phyloP scores from a whole-genome alignment of 2,329 filamentous ascomycete species.

The Alternaria postmessia region DNA sequence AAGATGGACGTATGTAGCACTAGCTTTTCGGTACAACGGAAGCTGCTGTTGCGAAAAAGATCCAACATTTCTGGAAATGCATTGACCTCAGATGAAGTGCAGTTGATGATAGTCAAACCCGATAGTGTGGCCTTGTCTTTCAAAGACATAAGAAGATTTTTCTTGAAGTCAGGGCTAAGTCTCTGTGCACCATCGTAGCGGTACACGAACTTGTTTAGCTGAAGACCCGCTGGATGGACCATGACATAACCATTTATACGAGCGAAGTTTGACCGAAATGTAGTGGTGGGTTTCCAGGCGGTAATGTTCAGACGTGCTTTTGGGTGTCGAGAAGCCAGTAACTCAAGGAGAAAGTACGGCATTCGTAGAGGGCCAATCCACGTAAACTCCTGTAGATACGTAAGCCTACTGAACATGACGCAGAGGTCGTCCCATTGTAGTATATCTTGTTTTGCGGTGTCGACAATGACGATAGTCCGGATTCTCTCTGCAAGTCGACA shows the following conservation, averaged over 20 bases:
- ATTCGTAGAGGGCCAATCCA: slow-evolving; percentile 4
- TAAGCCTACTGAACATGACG: not conserved
- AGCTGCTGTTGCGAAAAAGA: not conserved
- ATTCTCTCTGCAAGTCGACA: slow-evolving; percentile 6
- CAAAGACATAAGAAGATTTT: not conserved
- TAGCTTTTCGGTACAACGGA: not conserved
- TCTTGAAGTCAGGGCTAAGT: not conserved
- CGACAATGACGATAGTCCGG: not conserved
- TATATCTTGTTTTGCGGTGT: not conserved
- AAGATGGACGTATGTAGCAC: not conserved
- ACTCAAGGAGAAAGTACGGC: slow-evolving; percentile 4
- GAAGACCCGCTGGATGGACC: not conserved
- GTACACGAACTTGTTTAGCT: not conserved
- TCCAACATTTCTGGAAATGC: slow-evolving; percentile 3
- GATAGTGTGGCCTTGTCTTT: not conserved
- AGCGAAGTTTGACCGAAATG: not conserved
- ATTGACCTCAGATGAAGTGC: not conserved
- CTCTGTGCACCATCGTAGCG: not conserved
- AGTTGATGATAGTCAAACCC: not conserved
- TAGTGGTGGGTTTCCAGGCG: not conserved
- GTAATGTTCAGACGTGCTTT: not conserved
- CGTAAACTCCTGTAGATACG: not conserved
- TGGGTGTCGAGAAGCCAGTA: slow-evolving; percentile 1
- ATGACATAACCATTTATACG: not conserved
- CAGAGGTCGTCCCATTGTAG: not conserved